Conservation (phyloP, 805 yeast genomes). For the Metschnikowia amazonensis region DNA sequence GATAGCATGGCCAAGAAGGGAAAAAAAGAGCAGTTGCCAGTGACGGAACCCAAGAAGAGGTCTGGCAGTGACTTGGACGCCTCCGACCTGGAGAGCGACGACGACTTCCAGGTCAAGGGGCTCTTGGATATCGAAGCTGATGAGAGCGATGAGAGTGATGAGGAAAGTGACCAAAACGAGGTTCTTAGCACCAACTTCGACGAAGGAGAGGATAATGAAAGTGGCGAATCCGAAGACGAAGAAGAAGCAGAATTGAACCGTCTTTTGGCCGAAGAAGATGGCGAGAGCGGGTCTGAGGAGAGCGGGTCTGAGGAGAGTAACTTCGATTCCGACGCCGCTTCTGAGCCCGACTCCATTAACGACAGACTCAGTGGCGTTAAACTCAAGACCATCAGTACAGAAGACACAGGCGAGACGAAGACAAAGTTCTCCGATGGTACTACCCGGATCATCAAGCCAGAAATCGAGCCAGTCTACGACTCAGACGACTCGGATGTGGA, state of each 20-base stretch:
- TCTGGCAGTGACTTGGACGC: constrained; percentile 11
- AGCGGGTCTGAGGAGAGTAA: constrained; percentile 41
- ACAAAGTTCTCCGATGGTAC: constrained; percentile 73
- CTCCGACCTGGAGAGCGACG: constrained; percentile 10
- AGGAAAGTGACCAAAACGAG: constrained; percentile 3
- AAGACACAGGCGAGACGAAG: constrained; percentile 30
- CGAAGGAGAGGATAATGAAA: constrained; percentile 6
- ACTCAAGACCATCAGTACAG: constrained; percentile 47
- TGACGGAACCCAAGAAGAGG: constrained; percentile 13
- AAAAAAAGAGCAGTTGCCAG: constrained; percentile 3
- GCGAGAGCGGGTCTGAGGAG: constrained; percentile 27
- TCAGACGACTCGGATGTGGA: constrained; percentile 90
- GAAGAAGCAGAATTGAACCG: constrained; percentile 52
- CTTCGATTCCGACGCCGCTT: constrained; percentile 46
- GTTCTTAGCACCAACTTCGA: constrained; percentile 7
- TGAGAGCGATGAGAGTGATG: constrained; percentile 9
- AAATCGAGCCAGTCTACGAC: constrained; percentile 91
- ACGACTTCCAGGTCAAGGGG: constrained; percentile 15
- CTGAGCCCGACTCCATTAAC: constrained; percentile 50
- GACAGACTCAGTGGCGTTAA: constrained; percentile 54
- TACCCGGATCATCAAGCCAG: constrained; percentile 76
- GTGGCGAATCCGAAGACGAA: constrained; percentile 30
- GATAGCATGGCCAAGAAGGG: constrained; percentile 15
- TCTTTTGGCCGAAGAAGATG: constrained; percentile 54
- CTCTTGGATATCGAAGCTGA: constrained; percentile 17